These are phyloP conservation scores for Nyctanthes arbortristis DNA, from an alignment of 257 asterid species.

Conservation along the genomic window DNA sequence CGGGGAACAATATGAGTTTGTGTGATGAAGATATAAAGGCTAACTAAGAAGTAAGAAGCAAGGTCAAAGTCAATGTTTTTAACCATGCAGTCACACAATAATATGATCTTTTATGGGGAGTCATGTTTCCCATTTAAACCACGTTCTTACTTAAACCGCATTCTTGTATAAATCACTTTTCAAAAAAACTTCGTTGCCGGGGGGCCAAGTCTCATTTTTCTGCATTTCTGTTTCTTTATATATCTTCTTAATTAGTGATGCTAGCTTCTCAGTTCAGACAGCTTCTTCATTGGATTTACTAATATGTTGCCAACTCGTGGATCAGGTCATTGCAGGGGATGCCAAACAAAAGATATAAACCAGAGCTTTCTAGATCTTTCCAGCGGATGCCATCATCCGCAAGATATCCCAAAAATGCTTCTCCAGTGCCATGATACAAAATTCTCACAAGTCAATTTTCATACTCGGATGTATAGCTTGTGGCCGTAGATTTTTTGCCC, in stretches of 20 bases:
- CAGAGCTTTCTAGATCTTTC: conserved; percentile 57
- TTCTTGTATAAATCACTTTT: too few species aligned
- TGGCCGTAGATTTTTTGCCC: conserved; percentile 19
- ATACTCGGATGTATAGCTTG: conserved; percentile 34
- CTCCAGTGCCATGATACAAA: conserved; percentile 56
- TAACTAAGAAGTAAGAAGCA: too few species aligned
- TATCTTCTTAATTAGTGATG: neutral
- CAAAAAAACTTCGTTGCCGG: too few species aligned
- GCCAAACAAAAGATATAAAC: conserved; percentile 65
- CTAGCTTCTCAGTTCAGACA: conserved; percentile 9
- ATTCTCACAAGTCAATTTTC: conserved; percentile 11
- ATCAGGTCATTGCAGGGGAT: conserved; percentile 73
- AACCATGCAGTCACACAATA: too few species aligned
- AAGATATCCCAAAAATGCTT: conserved; percentile 58
- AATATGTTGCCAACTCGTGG: conserved; percentile 15
- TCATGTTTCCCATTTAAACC: too few species aligned
- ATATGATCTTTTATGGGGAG: too few species aligned
- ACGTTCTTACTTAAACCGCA: too few species aligned
- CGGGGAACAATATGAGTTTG: too few species aligned
- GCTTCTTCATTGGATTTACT: neutral
- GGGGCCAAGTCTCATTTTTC: neutral
- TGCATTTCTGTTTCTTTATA: neutral
- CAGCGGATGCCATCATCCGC: conserved; percentile 62
- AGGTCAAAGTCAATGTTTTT: too few species aligned
- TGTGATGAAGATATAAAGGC: too few species aligned